Base-by-base conservation (phyloP, 2,329 filamentous ascomycete genomes). In the Akanthomyces uredinophilus region DNA sequence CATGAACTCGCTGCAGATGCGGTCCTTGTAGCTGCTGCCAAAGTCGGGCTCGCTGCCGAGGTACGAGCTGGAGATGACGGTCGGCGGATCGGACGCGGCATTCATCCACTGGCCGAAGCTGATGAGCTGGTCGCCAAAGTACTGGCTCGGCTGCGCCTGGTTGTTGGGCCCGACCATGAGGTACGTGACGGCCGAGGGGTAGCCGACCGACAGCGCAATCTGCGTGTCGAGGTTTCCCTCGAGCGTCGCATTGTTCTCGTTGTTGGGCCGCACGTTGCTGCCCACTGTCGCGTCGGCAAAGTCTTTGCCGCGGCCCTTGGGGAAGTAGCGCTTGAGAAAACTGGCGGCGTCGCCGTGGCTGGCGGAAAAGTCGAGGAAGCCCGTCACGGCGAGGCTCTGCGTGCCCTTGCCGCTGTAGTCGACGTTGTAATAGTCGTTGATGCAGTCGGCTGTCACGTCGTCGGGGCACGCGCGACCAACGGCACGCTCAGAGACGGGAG, bases 1-100 rank as follows among this genome's bases (percentile, higher is more conserved):
- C 77, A 83, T 77, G 69, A 81, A 84, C 72, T 84, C 81, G 63
- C 74, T 70, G 69, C 82, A 84, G 68, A 85, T 81, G 3, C 82
- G 74, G 44, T 73, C 67, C 24, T 62, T 44, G 58, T 66, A 66
- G 49, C 51, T 44, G 13, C n/a, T n/a, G 18, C 56, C 24, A 20
- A 64, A 70, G 59, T 79, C 77, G 16, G 74, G 76, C 70, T 85
- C 82, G 66, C 80, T 79, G 66, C 79, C 79, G 18, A 74, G 76
- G 70, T 85, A 86, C 16, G 79, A 82, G 29, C 80, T 82, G 29
- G 76, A 80, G 62, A 85, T 79, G 63, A 83, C 81, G 13, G 39
- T 37, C 3, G 49, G 49, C 24, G 49, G 49, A 10, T 41, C n/a
- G 49, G 37, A 18, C 5, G 39, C 41, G 5, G 49, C 27, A 39